These are phyloP conservation scores for Physcomitrium patens DNA, from an alignment of 225 moss, liverwort and hornwort genomes.

Conservation along the genomic window DNA sequence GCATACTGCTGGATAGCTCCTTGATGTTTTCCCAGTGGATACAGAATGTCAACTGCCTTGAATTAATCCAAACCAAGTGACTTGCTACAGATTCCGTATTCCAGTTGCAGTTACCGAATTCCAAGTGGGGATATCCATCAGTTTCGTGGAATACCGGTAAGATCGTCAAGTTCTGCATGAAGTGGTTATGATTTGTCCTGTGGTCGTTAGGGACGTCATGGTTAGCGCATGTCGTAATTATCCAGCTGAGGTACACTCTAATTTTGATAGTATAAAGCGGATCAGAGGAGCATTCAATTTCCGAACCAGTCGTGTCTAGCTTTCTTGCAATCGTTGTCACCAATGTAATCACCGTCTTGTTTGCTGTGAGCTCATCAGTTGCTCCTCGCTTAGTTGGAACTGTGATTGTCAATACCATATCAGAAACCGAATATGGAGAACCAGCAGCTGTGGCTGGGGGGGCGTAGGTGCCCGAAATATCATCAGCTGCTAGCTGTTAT, in stretches of 20 bases:
- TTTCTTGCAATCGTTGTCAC: slow-evolving; percentile 17
- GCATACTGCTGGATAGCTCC: too few relatives aligned
- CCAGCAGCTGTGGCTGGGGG: background rate
- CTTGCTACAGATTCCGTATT: too few relatives aligned
- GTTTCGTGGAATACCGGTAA: background rate
- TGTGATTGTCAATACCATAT: background rate
- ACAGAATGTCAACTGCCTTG: background rate
- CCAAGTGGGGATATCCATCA: background rate
- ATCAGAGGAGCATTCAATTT: slow-evolving; percentile 9
- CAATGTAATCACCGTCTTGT: background rate
- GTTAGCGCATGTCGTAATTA: background rate
- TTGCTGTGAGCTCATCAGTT: background rate
- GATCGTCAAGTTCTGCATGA: background rate
- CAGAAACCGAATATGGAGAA: slow-evolving; percentile 10
- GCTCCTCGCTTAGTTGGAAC: background rate
- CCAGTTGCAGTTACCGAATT: background rate
- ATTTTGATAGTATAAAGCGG: background rate
- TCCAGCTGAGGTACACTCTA: background rate
- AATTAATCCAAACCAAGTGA: background rate
- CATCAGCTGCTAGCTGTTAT: slow-evolving; percentile 11
- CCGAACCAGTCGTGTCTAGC: background rate
- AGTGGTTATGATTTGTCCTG: background rate
- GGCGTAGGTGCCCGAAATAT: background rate
- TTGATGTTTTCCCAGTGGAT: too few relatives aligned
- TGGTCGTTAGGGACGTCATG: slow-evolving; percentile 15